A percentile compares a stretch with the other conserved stretches of the same genome.
Conservation (phyloP, 805 yeast species). For the Lipomyces oligophaga region DNA sequence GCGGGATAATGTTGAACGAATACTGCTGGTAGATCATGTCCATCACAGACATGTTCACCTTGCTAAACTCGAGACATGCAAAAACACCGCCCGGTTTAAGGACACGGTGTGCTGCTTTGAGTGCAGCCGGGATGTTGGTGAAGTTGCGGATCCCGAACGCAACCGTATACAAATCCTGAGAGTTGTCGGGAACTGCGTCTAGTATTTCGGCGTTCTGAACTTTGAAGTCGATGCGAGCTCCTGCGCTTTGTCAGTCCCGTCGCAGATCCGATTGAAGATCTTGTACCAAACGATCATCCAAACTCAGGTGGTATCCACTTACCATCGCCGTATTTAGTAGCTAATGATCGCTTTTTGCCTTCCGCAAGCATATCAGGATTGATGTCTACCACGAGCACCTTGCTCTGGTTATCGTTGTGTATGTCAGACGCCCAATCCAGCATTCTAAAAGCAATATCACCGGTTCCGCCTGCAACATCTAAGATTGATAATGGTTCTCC, state of each 20-base stretch:
- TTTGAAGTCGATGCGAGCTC: constrained; percentile 62
- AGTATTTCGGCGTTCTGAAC: constrained; percentile 92
- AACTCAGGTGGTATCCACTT: constrained; percentile 34
- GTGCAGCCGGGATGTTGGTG: constrained; percentile 89
- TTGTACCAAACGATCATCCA: too few species aligned
- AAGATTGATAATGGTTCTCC: constrained; percentile 77
- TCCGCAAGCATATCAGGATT: constrained; percentile 94
- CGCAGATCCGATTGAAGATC: not conserved
- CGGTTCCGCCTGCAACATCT: constrained; percentile 99
- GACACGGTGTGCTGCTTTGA: constrained; percentile 92
- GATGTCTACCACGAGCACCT: constrained; percentile 91
- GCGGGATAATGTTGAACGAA: constrained; percentile 81
- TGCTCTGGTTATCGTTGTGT: constrained; percentile 68
- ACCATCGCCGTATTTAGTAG: constrained; percentile 57
- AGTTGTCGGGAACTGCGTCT: constrained; percentile 76
- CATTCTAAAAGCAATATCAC: constrained; percentile 94
- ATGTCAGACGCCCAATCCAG: constrained; percentile 81
- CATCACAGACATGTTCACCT: constrained; percentile 67
- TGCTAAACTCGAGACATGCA: constrained; percentile 92
- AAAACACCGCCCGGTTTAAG: constrained; percentile 97
- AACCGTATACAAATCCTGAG: constrained; percentile 92
- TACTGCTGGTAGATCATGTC: constrained; percentile 80
- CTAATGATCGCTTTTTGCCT: constrained; percentile 72
- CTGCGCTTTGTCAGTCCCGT: constrained; percentile 8
- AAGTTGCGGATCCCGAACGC: constrained; percentile 97